Percentiles rank a stretch among this genome's conserved stretches.
Conservation (phyloP, 345 rosid species). For the Brassica incana region DNA sequence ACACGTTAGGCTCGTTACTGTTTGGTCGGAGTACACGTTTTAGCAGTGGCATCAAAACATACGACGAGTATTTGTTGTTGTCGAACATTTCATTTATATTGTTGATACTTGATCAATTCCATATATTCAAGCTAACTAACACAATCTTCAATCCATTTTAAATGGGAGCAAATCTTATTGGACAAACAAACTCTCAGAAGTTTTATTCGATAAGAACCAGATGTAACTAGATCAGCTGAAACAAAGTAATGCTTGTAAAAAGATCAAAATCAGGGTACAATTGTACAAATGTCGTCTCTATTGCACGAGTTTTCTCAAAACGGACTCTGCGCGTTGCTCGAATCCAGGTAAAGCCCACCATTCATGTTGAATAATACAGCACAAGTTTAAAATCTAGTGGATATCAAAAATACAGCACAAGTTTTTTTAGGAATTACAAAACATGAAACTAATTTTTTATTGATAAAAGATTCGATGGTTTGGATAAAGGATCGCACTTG, state of each 20-base stretch:
- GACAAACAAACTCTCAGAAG: neutral
- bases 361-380: conserved; percentile 50
- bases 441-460: neutral
- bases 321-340: conserved; percentile 84
- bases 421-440: too few relatives aligned
- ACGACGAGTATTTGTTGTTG: neutral
- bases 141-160: neutral
- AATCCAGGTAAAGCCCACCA: conserved; percentile 57
- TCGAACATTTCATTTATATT: neutral
- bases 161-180: neutral
- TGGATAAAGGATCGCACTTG: too few relatives aligned
- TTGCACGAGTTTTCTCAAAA: conserved; percentile 59
- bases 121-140: neutral
- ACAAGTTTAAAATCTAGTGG: too few relatives aligned
- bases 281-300: conserved; percentile 27
- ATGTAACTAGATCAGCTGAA: neutral
- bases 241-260: neutral
- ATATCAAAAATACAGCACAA: too few relatives aligned
- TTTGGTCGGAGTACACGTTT: neutral
- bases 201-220: neutral
- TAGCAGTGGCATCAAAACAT: neutral
- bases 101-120: neutral
- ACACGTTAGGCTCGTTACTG: neutral
- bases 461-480: too few relatives aligned
- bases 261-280: neutral